Percentiles rank a stretch among this genome's conserved stretches.
These are phyloP conservation scores for Rossbeevera mucosa DNA, from an alignment of 768 basidiomycete genomes.

Conservation along the genomic window DNA sequence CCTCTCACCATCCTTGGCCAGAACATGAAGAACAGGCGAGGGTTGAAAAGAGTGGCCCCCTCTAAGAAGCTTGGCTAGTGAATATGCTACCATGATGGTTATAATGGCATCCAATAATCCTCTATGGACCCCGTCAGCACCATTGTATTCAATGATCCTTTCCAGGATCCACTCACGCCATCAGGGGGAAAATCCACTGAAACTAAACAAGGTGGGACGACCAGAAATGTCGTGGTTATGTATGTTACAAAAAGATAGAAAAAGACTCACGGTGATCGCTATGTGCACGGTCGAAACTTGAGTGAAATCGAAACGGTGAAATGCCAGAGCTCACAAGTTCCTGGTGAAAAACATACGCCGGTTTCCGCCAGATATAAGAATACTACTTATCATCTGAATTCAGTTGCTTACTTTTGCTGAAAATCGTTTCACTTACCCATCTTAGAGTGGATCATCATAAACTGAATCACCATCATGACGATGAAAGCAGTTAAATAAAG, in stretches of 20 bases:
- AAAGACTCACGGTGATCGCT: not conserved
- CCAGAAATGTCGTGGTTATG: not conserved
- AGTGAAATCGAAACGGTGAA: not conserved
- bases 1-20: conserved; percentile 11
- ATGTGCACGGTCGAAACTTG: not conserved
- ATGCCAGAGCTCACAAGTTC: not conserved
- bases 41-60: not conserved
- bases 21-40: conserved; percentile 1
- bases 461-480: not conserved
- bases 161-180: not conserved
- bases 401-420: not conserved
- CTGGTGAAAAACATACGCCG: not conserved
- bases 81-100: not conserved
- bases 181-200: not conserved
- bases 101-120: not conserved
- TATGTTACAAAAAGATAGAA: not conserved
- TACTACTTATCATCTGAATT: not conserved
- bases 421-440: not conserved
- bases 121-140: not conserved
- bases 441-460: not conserved
- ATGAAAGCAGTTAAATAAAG: not conserved
- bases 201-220: not conserved
- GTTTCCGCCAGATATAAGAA: not conserved
- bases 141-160: not conserved
- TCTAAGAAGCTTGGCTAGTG: not conserved